Base-by-base conservation (phyloP, 176 grass and related monocot species). In the Chrysopogon serrulatus region DNA sequence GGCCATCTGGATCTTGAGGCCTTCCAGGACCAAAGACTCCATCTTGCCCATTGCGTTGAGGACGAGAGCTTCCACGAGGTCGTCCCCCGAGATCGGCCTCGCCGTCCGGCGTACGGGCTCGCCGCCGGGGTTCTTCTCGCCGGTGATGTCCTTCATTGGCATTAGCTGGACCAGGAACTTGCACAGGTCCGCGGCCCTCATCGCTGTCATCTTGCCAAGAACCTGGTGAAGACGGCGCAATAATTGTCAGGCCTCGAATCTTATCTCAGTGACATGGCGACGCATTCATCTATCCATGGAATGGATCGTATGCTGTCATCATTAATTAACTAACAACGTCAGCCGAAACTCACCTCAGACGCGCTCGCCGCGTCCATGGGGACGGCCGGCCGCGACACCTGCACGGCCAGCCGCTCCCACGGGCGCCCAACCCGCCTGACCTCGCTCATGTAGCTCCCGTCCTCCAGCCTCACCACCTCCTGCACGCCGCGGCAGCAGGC, bases 1-100 rank as follows among this genome's bases (percentile, higher is more conserved):
- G 32, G 84, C 59, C 87, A 90, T 92, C 74, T 92, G 91, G 75
- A 97, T 94, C 69, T 86, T 89, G 0, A 97, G 79, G 53, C 87
- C 91, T 83, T 92, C 87, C 26, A 90, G 39, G 18, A 78, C 75
- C 77, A 94, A 43, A 11, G 42, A 62, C 39, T 94, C 91, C 39
- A 97, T 59, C 34, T 79, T 90, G 34, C 75, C 71, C 82, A 92
- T 64, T 2, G 85, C 71, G 19, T 54, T 74, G 41, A 97, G 59
- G 19, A 94, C 49, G 34, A 92, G 48, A 15, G 62, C 63, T 43
- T 96, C 91, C 61, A 80, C 3, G 35, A 89, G 76, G 34, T 87
- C 86, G 17, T 82, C 53, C 65, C 83, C 88, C 1, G 74, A 79
- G 31, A 59, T 77, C 12, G 36, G 45, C 44, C 67, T 61, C 24